Conservation (phyloP, 2,329 filamentous ascomycete species). For the Xylaria sp. region DNA sequence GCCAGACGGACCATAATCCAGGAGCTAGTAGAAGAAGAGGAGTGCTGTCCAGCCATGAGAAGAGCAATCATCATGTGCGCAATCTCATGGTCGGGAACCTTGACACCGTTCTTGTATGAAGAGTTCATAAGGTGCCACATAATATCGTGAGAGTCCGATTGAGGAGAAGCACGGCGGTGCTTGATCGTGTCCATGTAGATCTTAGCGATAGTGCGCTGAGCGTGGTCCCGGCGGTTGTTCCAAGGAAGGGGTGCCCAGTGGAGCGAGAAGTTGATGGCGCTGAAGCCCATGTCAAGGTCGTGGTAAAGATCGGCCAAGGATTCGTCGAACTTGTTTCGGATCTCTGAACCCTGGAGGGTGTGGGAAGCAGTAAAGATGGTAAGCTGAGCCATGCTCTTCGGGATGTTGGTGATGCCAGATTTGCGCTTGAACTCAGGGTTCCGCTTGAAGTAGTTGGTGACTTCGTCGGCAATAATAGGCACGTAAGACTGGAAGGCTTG, state of each 20-base stretch:
- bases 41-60: slow-evolving; percentile 88
- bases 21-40: slow-evolving; percentile 73
- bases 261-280: slow-evolving; percentile 82
- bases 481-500: slow-evolving; percentile 72
- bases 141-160: slow-evolving; percentile 64
- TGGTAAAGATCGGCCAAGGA: slow-evolving; percentile 79
- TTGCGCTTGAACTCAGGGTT: slow-evolving; percentile 61
- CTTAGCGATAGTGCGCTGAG: slow-evolving; percentile 73
- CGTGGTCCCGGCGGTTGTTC: slow-evolving; percentile 74
- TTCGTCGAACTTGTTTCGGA: slow-evolving; percentile 74
- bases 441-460: slow-evolving; percentile 65
- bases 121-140: slow-evolving; percentile 87
- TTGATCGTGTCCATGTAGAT: slow-evolving; percentile 79
- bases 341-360: slow-evolving; percentile 76
- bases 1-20: slow-evolving; percentile 84
- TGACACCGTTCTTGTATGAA: slow-evolving; percentile 74
- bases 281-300: slow-evolving; percentile 86
- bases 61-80: slow-evolving; percentile 93
- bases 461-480: slow-evolving; percentile 69
- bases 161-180: slow-evolving; percentile 53
- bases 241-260: slow-evolving; percentile 86
- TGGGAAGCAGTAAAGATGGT: slow-evolving; percentile 88
- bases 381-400: slow-evolving; percentile 73
- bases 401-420: slow-evolving; percentile 65
- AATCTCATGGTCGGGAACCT: slow-evolving; percentile 76